phyloP scores from a whole-genome alignment of 2,329 filamentous ascomycete genomes.

The Arthrobotrys entomopaga region DNA sequence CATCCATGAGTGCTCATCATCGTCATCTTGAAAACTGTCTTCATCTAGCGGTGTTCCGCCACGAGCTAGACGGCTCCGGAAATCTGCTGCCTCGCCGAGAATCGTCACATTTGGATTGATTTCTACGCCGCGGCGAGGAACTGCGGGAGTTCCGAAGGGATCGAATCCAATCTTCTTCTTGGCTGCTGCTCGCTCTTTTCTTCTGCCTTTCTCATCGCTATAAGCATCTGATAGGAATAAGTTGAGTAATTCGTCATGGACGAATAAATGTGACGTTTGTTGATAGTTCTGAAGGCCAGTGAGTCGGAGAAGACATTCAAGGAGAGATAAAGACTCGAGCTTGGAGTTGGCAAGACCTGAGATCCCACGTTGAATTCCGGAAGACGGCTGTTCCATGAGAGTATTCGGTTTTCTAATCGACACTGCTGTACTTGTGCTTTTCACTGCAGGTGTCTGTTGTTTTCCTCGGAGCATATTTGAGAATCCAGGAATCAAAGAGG shows the following conservation, averaged over 20 bases:
- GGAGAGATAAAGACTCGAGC: conserved; percentile 78
- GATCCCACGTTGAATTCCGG: conserved; percentile 69
- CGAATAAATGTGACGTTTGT: conserved; percentile 86
- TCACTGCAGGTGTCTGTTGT: conserved; percentile 55
- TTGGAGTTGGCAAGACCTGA: conserved; percentile 63
- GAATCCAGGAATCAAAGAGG: conserved; percentile 50
- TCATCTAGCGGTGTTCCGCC: conserved; percentile 46
- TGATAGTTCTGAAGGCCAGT: conserved; percentile 91
- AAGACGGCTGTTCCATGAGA: conserved; percentile 64
- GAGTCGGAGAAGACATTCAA: conserved; percentile 88
- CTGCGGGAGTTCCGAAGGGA: conserved; percentile 57
- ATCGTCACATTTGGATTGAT: conserved; percentile 47
- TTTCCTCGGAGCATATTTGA: conserved; percentile 34
- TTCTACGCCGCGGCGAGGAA: conserved; percentile 46
- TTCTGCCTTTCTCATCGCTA: conserved; percentile 51
- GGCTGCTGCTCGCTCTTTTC: conserved; percentile 57
- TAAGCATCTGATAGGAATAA: conserved; percentile 74
- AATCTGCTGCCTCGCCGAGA: conserved; percentile 44
- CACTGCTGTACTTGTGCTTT: conserved; percentile 43
- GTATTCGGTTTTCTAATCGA: conserved; percentile 34
- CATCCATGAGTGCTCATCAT: conserved; percentile 50
- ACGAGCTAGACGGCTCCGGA: conserved; percentile 39
- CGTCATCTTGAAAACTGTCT: conserved; percentile 51
- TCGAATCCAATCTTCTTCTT: conserved; percentile 59
- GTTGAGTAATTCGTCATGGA: conserved; percentile 86